Evolutionary conservation across 2,329 filamentous ascomycete genomes (phyloP), one percentile per base, ranked within the genome.

Genomic region (Aspergillus sp.): DNA sequence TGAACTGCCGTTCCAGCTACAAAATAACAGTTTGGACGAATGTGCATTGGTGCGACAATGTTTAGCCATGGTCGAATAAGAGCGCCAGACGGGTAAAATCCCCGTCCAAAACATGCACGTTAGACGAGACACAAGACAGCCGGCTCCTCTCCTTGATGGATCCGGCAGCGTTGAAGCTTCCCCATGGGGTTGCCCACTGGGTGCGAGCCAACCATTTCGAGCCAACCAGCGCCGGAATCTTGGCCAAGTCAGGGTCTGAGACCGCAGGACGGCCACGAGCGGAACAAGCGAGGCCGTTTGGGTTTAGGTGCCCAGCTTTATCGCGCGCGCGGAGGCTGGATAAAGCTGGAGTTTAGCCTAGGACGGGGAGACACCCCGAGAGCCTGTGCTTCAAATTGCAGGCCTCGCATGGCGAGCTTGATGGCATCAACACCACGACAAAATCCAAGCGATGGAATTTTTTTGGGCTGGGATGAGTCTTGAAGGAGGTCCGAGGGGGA

Each of bases 21-120:
- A 17, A 22, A 13, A 22, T 26, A 22, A 36, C 17, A 26, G 5
- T 9, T 30, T 9, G 26, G 11, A 48, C 18, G 44, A 36, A 48
- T 55, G 51, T 44, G 41, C 42, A 48, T 52, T 56, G 48, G 42
- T 41, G 48, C 55, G 41, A 47, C 41, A 56, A 43, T 42, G 44
- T 55, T 55, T 48, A 24, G 41, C 48, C 48, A 45, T 32, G 18
- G 44, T 50, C 41, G 13, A 52, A 50, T 45, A 3, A 17, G 30
- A 32, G n/a, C 15, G 24, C 9, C 5, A 41, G 17, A 38, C 55
- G 55, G 55, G 55, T 57, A 57, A 57, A 53, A 57, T 57, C 55
- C 55, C 55, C 55, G 55, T 42, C 43, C 12, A 5, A 26, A 41
- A 57, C 15, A 42, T 53, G 24, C 18, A 44, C 22, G 8, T 49